phyloP scores from a whole-genome alignment of 2,329 filamentous ascomycete genomes.

The Aphanocladium album region DNA sequence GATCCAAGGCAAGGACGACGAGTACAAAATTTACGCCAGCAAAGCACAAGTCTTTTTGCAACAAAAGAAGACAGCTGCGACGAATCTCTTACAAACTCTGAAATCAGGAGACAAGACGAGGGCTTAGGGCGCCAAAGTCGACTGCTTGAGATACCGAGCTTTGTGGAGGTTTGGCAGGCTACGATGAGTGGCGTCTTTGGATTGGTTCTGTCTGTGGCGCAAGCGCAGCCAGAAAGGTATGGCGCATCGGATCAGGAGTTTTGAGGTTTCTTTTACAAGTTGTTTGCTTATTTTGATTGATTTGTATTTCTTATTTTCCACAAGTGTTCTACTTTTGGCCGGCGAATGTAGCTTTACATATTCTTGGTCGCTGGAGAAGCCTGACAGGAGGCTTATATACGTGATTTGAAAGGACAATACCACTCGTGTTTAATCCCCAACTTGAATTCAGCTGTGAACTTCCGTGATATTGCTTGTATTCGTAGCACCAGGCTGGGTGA shows the following conservation, averaged over 20 bases:
- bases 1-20: slow-evolving; percentile 43
- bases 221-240: neutral
- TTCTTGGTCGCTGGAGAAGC: neutral
- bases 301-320: neutral
- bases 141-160: neutral
- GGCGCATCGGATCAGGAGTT: slow-evolving; percentile 8
- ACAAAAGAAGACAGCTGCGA: slow-evolving; percentile 30
- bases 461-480: neutral
- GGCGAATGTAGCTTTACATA: neutral
- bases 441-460: neutral
- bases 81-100: slow-evolving; percentile 21
- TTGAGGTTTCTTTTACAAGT: neutral
- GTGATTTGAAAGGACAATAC: slow-evolving; percentile 7
- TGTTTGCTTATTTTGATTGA: slow-evolving; percentile 4
- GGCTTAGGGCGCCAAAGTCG: neutral
- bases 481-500: no score
- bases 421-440: neutral
- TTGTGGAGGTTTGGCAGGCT: slow-evolving; percentile 3
- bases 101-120: neutral
- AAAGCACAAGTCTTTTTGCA: slow-evolving; percentile 42
- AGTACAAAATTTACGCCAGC: slow-evolving; percentile 40
- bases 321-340: neutral
- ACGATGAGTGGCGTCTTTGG: neutral
- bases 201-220: neutral
- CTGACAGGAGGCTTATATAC: neutral